These are phyloP conservation scores for Puccinia coronata DNA, from an alignment of 1,284 basidiomycete species.

Conservation along the genomic window DNA sequence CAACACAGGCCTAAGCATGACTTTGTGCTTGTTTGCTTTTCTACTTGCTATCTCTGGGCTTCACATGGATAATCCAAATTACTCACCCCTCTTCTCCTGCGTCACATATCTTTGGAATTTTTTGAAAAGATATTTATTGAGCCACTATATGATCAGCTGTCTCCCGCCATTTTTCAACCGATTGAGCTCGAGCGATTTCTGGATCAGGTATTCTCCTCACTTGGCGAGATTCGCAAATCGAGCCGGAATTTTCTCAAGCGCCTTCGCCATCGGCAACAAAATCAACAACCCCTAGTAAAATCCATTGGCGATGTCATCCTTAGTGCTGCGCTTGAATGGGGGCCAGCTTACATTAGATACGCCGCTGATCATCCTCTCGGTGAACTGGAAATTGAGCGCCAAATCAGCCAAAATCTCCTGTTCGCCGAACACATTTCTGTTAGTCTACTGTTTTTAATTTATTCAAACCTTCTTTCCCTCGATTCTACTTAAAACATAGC, in stretches of 20 bases:
- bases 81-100: no score
- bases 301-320: slow-evolving; percentile 88
- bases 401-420: slow-evolving; percentile 76
- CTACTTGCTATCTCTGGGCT: no score
- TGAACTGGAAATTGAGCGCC: slow-evolving; percentile 80
- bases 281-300: slow-evolving; percentile 79
- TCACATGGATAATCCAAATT: no score
- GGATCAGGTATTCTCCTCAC: slow-evolving; percentile 81
- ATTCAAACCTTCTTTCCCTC: background rate
- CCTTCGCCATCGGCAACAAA: slow-evolving; percentile 81
- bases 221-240: slow-evolving; percentile 77
- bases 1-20: no score
- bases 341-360: slow-evolving; percentile 79
- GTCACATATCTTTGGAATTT: slow-evolving; percentile 3
- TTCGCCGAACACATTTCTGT: slow-evolving; percentile 88
- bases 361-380: slow-evolving; percentile 81
- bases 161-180: slow-evolving; percentile 73
- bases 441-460: slow-evolving; percentile 52
- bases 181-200: slow-evolving; percentile 76
- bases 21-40: no score
- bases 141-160: slow-evolving; percentile 70
- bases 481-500: background rate
- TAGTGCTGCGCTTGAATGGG: slow-evolving; percentile 82
- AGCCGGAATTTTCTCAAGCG: slow-evolving; percentile 79
- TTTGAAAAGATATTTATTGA: slow-evolving; percentile 70